Evolutionary conservation across 768 basidiomycete species (phyloP).

Genomic region (Pisolithus microcarpus): DNA sequence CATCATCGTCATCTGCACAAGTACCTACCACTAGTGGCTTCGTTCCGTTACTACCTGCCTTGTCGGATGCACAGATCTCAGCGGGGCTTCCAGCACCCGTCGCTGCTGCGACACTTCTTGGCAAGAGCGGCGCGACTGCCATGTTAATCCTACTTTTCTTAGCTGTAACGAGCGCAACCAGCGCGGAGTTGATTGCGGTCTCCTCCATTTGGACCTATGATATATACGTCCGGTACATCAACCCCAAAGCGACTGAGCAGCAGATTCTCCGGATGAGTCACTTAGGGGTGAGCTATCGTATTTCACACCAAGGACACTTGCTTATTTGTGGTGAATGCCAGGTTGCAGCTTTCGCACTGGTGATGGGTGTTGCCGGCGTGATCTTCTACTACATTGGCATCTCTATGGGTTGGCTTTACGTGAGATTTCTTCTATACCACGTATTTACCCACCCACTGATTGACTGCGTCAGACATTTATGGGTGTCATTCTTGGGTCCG

Average conservation of each 20-base stretch:
- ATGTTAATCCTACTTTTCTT: conserved; percentile 79
- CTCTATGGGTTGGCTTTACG: conserved; percentile 91
- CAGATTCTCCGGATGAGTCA: conserved; percentile 70
- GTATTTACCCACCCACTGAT: neutral
- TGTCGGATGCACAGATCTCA: conserved; percentile 61
- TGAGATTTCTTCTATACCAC: conserved; percentile 31
- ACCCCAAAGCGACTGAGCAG: conserved; percentile 68
- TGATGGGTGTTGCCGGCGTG: conserved; percentile 77
- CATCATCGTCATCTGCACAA: conserved; percentile 18
- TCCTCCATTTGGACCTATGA: conserved; percentile 81
- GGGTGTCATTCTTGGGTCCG: conserved; percentile 81
- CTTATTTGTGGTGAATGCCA: conserved; percentile 15
- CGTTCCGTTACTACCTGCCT: conserved; percentile 34
- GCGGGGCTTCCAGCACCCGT: conserved; percentile 86
- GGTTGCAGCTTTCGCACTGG: conserved; percentile 64
- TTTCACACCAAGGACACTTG: neutral
- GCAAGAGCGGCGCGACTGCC: conserved; percentile 71
- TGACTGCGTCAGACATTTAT: conserved; percentile 60
- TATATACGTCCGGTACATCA: conserved; percentile 79
- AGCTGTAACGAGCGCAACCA: conserved; percentile 79
- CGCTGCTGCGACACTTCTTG: conserved; percentile 75
- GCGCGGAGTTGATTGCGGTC: conserved; percentile 89
- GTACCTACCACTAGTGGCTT: conserved; percentile 45
- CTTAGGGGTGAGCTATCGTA: conserved; percentile 38
- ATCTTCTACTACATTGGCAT: conserved; percentile 90